phyloP scores from a whole-genome alignment of 116 monocot species.

The Phalaenopsis hybrid region DNA sequence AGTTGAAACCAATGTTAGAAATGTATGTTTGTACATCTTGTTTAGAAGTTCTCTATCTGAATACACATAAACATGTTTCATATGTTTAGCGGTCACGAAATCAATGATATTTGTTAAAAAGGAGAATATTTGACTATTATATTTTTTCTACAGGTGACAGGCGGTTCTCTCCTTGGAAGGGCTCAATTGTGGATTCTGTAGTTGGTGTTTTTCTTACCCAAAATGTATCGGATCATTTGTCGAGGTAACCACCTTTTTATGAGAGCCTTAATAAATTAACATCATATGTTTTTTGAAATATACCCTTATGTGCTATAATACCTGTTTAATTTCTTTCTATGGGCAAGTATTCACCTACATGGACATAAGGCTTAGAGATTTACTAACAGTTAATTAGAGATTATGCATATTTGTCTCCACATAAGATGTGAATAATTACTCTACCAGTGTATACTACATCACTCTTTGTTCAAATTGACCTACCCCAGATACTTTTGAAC shows the following conservation, averaged over 20 bases:
- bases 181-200: constrained; percentile 64
- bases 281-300: not conserved
- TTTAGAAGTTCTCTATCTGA: no score
- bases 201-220: constrained; percentile 77
- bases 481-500: not conserved
- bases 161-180: constrained; percentile 62
- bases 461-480: not conserved
- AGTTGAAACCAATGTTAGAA: no score
- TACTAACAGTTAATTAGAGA: not conserved
- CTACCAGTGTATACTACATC: not conserved
- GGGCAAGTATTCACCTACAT: not conserved
- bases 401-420: not conserved
- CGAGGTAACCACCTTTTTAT: constrained; percentile 31
- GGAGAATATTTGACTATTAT: not conserved
- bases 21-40: no score
- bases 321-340: not conserved
- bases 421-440: not conserved
- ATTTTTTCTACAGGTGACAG: constrained; percentile 39
- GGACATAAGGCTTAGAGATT: not conserved
- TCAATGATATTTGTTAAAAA: no score
- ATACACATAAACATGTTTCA: no score
- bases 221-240: constrained; percentile 71
- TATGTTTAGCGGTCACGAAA: no score
- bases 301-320: not conserved
- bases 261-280: not conserved